These are phyloP conservation scores for Coemansia sp. DNA, from an alignment of 192 early-diverging fungal genomes.

Conservation along the genomic window DNA sequence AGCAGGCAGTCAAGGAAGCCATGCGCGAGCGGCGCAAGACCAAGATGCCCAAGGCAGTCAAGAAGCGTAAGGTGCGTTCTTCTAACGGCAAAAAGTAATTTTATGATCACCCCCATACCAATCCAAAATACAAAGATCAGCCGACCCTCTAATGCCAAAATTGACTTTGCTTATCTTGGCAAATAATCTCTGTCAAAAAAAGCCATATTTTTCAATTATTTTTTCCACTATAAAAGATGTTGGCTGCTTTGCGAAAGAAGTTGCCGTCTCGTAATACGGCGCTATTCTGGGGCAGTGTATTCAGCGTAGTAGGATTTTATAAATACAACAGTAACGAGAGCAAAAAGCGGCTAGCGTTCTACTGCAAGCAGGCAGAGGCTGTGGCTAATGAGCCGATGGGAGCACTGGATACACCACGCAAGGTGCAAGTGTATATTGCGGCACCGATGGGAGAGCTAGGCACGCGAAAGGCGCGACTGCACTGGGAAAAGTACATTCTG, in stretches of 20 bases:
- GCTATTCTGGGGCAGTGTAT: slow-evolving; percentile 45
- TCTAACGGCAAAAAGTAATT: slow-evolving; percentile 63
- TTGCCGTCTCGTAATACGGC: slow-evolving; percentile 52
- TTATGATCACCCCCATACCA: background rate
- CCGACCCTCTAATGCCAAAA: too few relatives aligned
- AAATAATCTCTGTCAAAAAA: background rate
- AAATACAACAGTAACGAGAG: slow-evolving; percentile 54
- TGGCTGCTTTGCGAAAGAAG: slow-evolving; percentile 35
- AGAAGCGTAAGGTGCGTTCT: slow-evolving; percentile 87
- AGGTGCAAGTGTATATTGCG: slow-evolving; percentile 50
- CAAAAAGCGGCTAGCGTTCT: slow-evolving; percentile 37
- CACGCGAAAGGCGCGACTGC: slow-evolving; percentile 49
- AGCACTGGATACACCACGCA: slow-evolving; percentile 40
- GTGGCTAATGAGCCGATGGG: slow-evolving; percentile 44
- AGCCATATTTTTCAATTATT: background rate
- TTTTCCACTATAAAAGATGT: slow-evolving; percentile 8
- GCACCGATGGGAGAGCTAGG: slow-evolving; percentile 55
- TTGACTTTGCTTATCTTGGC: background rate
- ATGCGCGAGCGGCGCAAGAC: slow-evolving; percentile 89
- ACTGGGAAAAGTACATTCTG: slow-evolving; percentile 55
- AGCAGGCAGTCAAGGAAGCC: slow-evolving; percentile 85
- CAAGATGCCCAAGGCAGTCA: slow-evolving; percentile 96
- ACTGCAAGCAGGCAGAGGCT: slow-evolving; percentile 34
- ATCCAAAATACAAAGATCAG: background rate
- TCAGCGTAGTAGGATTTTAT: slow-evolving; percentile 34